These are phyloP conservation scores for Schizochytrium sp. DNA, from an alignment of 108 stramenopile species.

Conservation along the genomic window DNA sequence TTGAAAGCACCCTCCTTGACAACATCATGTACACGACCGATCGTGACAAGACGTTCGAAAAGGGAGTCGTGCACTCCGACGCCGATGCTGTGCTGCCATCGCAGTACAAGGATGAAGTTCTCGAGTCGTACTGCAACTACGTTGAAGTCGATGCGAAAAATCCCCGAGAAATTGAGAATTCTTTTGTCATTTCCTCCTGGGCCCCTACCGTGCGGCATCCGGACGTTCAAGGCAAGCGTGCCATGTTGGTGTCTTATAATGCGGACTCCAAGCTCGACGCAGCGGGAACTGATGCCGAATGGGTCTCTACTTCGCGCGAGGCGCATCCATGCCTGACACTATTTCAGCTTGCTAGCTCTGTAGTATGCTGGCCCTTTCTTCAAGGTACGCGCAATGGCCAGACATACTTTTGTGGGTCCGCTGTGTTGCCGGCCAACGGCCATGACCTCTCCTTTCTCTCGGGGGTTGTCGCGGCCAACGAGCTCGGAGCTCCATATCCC, in stretches of 20 bases:
- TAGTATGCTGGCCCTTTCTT: background rate
- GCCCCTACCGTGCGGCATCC: background rate
- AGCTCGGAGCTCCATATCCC: constrained; percentile 3
- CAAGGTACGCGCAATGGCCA: background rate
- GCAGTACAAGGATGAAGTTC: background rate
- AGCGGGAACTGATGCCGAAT: background rate
- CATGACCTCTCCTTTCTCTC: background rate
- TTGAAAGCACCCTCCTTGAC: background rate
- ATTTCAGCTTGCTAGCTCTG: background rate
- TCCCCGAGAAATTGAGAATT: background rate
- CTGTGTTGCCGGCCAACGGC: background rate
- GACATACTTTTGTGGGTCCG: constrained; percentile 1
- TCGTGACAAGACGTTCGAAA: constrained; percentile 7
- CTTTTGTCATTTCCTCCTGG: constrained; percentile 6
- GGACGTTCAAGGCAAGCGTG: background rate
- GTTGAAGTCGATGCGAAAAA: background rate
- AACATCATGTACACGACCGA: constrained; percentile 9
- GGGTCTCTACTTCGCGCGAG: constrained; percentile 1
- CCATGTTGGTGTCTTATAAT: background rate
- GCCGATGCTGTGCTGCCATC: background rate
- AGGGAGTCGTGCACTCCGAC: constrained; percentile 3
- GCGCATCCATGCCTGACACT: background rate
- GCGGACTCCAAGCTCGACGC: background rate
- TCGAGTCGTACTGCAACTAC: background rate
- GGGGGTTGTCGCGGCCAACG: background rate